These are phyloP conservation scores for Mallotus nudiflorus DNA, from an alignment of 345 rosid genomes.

Conservation along the genomic window DNA sequence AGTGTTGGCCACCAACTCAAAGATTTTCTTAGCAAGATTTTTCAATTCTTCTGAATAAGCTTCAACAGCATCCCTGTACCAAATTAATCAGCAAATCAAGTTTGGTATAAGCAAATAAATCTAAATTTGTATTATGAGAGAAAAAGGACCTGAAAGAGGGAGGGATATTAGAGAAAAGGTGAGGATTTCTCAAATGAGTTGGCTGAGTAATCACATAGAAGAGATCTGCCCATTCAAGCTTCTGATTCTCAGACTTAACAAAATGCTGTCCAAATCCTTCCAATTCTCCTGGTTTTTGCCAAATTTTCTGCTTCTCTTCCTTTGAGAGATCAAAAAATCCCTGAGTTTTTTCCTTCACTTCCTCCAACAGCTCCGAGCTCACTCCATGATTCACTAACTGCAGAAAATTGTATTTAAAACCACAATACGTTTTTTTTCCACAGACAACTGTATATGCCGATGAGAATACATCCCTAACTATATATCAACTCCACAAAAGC, in stretches of 20 bases:
- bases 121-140: no score
- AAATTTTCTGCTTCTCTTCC: conserved; percentile 31
- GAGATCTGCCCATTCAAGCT: conserved; percentile 29
- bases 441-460: no score
- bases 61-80: conserved; percentile 21
- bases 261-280: conserved; percentile 33
- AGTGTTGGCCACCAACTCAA: conserved; percentile 8
- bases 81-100: neutral
- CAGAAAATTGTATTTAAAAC: no score
- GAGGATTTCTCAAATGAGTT: no score
- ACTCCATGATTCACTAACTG: conserved; percentile 24
- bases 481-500: no score
- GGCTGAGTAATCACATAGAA: no score
- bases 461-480: no score
- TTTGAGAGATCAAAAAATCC: conserved; percentile 28
- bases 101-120: no score
- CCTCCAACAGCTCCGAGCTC: conserved; percentile 17
- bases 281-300: conserved; percentile 19
- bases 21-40: neutral
- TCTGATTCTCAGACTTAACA: conserved; percentile 33
- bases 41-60: conserved; percentile 13
- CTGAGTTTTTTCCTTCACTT: conserved; percentile 9
- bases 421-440: no score
- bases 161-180: no score
- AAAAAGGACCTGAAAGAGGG: no score